phyloP scores from a whole-genome alignment of 78 protist genomes.

The Dictyostelium citrinum region DNA sequence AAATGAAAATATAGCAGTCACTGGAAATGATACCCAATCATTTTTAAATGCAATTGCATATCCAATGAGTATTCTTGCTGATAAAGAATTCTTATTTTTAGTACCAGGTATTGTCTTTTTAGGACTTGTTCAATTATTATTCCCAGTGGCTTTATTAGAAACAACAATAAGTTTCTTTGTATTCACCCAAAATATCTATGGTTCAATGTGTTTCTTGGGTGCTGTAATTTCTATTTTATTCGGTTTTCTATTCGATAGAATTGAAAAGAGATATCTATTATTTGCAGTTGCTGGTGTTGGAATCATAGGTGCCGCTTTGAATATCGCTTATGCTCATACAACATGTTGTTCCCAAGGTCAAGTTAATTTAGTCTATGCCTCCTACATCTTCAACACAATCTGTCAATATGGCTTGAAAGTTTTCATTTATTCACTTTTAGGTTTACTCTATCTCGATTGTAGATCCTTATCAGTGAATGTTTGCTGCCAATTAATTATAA shows the following conservation, averaged over 20 bases:
- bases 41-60: neutral
- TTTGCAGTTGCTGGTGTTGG: neutral
- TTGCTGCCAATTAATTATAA: neutral
- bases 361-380: neutral
- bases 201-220: neutral
- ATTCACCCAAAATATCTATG: neutral
- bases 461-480: neutral
- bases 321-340: neutral
- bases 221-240: neutral
- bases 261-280: neutral
- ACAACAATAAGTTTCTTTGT: neutral
- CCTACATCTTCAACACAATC: neutral
- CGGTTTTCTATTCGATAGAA: neutral
- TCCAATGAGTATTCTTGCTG: neutral
- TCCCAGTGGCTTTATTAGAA: neutral
- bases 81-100: neutral
- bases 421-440: neutral
- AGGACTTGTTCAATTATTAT: neutral
- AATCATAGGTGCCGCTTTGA: neutral
- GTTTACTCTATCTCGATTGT: neutral
- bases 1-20: neutral
- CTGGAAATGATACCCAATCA: neutral
- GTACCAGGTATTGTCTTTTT: neutral
- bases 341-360: neutral
- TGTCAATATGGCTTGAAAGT: neutral